A percentile compares a stretch with the other conserved stretches of the same genome.
These are phyloP conservation scores for Xylaria arbuscula DNA, from an alignment of 2,329 filamentous ascomycete species.

Conservation along the genomic window DNA sequence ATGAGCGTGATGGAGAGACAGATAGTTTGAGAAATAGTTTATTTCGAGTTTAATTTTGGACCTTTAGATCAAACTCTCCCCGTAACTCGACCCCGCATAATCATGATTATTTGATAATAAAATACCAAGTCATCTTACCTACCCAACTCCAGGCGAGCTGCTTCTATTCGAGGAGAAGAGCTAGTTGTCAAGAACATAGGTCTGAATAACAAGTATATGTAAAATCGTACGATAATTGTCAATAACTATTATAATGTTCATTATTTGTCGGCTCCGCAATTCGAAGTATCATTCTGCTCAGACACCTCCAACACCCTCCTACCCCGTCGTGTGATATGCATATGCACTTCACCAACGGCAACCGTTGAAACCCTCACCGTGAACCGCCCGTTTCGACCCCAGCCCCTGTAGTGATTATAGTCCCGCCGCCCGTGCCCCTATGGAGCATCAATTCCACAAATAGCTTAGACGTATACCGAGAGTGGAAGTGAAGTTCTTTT, in stretches of 20 bases:
- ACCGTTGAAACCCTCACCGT: neutral
- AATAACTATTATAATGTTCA: neutral
- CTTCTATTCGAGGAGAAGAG: neutral
- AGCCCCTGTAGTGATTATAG: neutral
- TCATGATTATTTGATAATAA: neutral
- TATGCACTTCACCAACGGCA: slow-evolving; percentile 4
- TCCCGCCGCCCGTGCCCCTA: neutral
- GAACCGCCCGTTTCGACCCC: neutral
- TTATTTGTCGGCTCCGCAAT: neutral
- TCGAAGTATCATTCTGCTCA: neutral
- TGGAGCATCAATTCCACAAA: neutral
- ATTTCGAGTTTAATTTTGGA: neutral
- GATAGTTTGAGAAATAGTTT: neutral
- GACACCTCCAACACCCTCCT: neutral
- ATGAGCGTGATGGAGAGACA: neutral
- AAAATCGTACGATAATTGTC: neutral
- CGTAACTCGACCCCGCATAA: neutral
- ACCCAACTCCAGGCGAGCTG: too few relatives aligned
- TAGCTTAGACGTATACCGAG: slow-evolving; percentile 10
- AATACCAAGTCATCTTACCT: too few relatives aligned
- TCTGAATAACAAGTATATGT: neutral
- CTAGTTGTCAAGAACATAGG: too few relatives aligned
- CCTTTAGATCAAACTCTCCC: too few relatives aligned
- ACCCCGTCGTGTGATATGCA: neutral
- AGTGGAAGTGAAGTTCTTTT: slow-evolving; percentile 29